A percentile compares a stretch with the other conserved stretches of the same genome.
These are phyloP conservation scores for Amanita muscaria DNA, from an alignment of 768 basidiomycete genomes.

Conservation along the genomic window DNA sequence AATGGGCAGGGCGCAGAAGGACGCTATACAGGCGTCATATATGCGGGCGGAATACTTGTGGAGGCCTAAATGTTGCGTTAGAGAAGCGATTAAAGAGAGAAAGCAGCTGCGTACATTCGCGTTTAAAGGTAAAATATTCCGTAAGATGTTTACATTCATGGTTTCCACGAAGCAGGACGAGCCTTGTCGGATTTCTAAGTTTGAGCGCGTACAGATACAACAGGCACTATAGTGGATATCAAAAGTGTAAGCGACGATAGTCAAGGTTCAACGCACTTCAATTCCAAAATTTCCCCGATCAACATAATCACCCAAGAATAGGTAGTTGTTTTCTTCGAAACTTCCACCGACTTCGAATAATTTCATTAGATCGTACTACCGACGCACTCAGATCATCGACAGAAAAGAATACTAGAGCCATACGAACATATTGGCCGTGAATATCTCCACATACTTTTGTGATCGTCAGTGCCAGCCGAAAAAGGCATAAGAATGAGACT, in stretches of 20 bases:
- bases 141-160: slow-evolving; percentile 97
- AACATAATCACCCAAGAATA: slow-evolving; percentile 96
- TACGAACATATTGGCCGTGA: slow-evolving; percentile 88
- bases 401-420: neutral
- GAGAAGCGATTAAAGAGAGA: slow-evolving; percentile 1
- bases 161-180: slow-evolving; percentile 86
- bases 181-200: slow-evolving; percentile 75
- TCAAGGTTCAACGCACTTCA: slow-evolving; percentile 26
- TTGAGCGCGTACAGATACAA: slow-evolving; percentile 92
- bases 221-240: slow-evolving; percentile 48
- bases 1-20: slow-evolving; percentile 86
- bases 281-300: slow-evolving; percentile 91
- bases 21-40: slow-evolving; percentile 88
- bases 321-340: slow-evolving; percentile 72
- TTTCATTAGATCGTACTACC: slow-evolving; percentile 95
- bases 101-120: slow-evolving; percentile 63
- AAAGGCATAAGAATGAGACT: slow-evolving; percentile 21
- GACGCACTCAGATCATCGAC: neutral
- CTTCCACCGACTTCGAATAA: slow-evolving; percentile 92
- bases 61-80: slow-evolving; percentile 42
- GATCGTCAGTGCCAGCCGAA: neutral
- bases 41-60: slow-evolving; percentile 83
- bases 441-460: slow-evolving; percentile 93
- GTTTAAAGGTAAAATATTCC: slow-evolving; percentile 97
- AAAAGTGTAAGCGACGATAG: neutral